Conservation (phyloP, 257 asterid genomes). For the Nicotiana paniculata region DNA sequence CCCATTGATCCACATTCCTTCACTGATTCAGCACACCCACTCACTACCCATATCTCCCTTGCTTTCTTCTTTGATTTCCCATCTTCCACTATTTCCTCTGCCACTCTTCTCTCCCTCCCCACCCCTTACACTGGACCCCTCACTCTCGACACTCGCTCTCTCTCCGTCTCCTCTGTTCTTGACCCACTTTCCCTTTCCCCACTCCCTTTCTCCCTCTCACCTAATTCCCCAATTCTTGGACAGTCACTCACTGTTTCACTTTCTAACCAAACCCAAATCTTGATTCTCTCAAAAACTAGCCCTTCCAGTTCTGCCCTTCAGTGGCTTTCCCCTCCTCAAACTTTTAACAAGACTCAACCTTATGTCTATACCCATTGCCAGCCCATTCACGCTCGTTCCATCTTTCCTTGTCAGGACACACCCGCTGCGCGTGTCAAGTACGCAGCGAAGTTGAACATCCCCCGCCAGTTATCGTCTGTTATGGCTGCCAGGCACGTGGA, state of each 20-base stretch:
- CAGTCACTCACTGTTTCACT: slow-evolving; percentile 4
- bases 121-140: slow-evolving; percentile 55
- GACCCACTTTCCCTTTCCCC: slow-evolving; percentile 34
- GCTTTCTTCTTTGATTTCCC: slow-evolving; percentile 74
- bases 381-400: slow-evolving; percentile 82
- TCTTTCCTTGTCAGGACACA: slow-evolving; percentile 94
- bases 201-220: slow-evolving; percentile 49
- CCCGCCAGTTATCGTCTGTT: slow-evolving; percentile 57
- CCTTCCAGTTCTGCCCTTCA: slow-evolving; percentile 41
- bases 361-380: slow-evolving; percentile 92
- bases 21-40: slow-evolving; percentile 75
- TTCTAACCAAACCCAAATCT: background rate
- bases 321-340: slow-evolving; percentile 84
- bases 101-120: slow-evolving; percentile 68
- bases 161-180: slow-evolving; percentile 35
- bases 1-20: slow-evolving; percentile 86
- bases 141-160: slow-evolving; percentile 72
- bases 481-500: slow-evolving; percentile 67
- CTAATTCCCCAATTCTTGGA: slow-evolving; percentile 31
- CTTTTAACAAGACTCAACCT: slow-evolving; percentile 61
- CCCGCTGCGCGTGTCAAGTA: slow-evolving; percentile 75
- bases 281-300: slow-evolving; percentile 9
- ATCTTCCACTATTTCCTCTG: slow-evolving; percentile 59
- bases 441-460: slow-evolving; percentile 59
- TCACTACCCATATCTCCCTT: slow-evolving; percentile 74